Evolutionary conservation across 768 basidiomycete species (phyloP).

Genomic region (Termitomyces sp.): DNA sequence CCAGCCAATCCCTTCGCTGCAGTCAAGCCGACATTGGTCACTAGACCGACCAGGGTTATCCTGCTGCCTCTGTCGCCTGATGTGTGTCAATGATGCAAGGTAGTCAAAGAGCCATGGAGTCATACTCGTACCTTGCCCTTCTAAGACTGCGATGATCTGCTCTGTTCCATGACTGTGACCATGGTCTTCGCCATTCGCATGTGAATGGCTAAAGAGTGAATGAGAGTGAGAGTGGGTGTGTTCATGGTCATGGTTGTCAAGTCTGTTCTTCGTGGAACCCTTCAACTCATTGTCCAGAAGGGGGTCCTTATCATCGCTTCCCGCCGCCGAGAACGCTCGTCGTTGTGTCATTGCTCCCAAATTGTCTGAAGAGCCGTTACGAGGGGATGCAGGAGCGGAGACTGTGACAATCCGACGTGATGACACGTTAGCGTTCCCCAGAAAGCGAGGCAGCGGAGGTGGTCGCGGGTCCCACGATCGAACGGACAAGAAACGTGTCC

Average conservation of each 20-base stretch:
- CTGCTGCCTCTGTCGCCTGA: conserved; percentile 76
- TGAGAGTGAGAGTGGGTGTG: conserved; percentile 46
- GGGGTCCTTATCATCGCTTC: conserved; percentile 1
- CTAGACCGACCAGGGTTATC: conserved; percentile 82
- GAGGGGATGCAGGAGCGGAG: background rate
- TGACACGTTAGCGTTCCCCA: conserved; percentile 5
- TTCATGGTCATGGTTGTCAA: conserved; percentile 12
- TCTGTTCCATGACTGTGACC: conserved; percentile 56
- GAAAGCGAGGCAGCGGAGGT: background rate
- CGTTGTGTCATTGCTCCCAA: conserved; percentile 15
- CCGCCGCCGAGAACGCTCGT: conserved; percentile 22
- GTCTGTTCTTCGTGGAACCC: conserved; percentile 3
- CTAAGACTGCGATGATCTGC: conserved; percentile 60
- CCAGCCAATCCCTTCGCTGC: conserved; percentile 83
- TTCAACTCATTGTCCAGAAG: background rate
- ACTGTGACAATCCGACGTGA: conserved; percentile 3
- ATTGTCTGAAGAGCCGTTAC: background rate
- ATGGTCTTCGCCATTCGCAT: conserved; percentile 56
- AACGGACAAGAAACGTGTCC: conserved; percentile 10
- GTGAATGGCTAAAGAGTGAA: conserved; percentile 59
- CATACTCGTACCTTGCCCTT: conserved; percentile 56
- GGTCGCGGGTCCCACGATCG: conserved; percentile 9
- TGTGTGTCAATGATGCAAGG: conserved; percentile 1
- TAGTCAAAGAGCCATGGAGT: background rate
- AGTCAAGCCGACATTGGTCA: conserved; percentile 79